Evolutionary conservation across 2,329 filamentous ascomycete genomes (phyloP), one percentile per base, ranked within the genome.

Genomic region (Didymella lethalis): DNA sequence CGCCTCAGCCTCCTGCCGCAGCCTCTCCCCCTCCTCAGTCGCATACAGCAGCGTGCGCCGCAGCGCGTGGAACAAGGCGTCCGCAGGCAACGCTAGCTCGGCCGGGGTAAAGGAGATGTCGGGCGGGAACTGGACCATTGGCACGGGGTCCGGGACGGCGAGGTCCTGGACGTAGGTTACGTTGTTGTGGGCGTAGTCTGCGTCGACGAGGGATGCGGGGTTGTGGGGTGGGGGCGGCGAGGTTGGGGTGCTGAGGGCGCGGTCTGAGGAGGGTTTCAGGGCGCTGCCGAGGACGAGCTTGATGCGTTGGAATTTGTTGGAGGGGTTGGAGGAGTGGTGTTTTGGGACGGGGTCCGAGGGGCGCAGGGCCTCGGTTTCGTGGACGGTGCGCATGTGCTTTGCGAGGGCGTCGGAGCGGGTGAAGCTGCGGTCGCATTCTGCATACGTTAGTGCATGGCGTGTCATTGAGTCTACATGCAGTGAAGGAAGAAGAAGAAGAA

Each of bases 361-460:
- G n/a, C 92, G 88, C 23, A 97, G 84, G 16, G 92, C 91, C 79
- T 99, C 95, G 3, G 94, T 97, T 77, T 99, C 95, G 81, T 99
- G 95, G 36, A 99, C 93, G 16, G 95, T 98, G 68, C 95, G 90
- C 92, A 98, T 98, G 76, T 99, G 95, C 78, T 99, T 99, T 1
- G 94, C 93, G 0, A 99, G 84, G 12, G 95, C 95, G 72, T 99
- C 95, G 25, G 94, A 97, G 65, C 95, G 86, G 2, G 95, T 99
- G 71, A 99, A 99, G 31, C 93, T 93, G 61, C 94, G 90, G 76
- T 99, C 95, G 80, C 95, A 99, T 85, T 99, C 95, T 58, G 46
- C 18, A 28, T 1, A 0, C 2, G 18, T 41, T 20, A 41, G 38
- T 25, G 5, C n/a, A 7, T 12, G 18, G 4, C 4, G 3, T 23